These are phyloP conservation scores for Brassica carinata DNA, from an alignment of 345 rosid genomes.

Conservation along the genomic window DNA sequence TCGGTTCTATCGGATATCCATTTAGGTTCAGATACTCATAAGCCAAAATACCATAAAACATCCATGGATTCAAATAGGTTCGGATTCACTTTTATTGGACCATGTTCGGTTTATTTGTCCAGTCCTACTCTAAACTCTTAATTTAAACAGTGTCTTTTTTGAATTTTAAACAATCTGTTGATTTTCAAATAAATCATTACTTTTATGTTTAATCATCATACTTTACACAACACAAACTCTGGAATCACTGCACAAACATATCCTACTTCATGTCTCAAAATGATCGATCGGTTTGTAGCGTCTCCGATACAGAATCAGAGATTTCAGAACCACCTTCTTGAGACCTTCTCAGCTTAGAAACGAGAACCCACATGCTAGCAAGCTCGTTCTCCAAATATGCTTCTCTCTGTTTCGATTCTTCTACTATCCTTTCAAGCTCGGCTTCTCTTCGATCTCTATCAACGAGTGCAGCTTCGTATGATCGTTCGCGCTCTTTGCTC, in stretches of 20 bases:
- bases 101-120: too few species aligned
- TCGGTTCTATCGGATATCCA: too few species aligned
- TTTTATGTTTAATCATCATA: background rate
- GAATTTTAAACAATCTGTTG: background rate
- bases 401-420: conserved; percentile 97
- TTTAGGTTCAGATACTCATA: too few species aligned
- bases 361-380: conserved; percentile 99
- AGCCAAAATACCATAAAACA: too few species aligned
- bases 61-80: too few species aligned
- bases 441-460: conserved; percentile 83
- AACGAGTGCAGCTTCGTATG: conserved; percentile 77
- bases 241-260: conserved; percentile 38
- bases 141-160: too few species aligned
- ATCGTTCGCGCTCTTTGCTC: conserved; percentile 78
- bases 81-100: too few species aligned
- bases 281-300: conserved; percentile 30
- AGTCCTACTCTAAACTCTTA: too few species aligned
- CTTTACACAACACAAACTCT: conserved; percentile 19
- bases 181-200: background rate
- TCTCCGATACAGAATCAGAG: conserved; percentile 47
- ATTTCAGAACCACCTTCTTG: conserved; percentile 53
- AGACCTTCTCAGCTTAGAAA: conserved; percentile 81
- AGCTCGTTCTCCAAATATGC: conserved; percentile 96
- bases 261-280: conserved; percentile 39
- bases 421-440: conserved; percentile 73